Conservation (phyloP, 2,329 filamentous ascomycete species). For the Colletotrichum kahawae region DNA sequence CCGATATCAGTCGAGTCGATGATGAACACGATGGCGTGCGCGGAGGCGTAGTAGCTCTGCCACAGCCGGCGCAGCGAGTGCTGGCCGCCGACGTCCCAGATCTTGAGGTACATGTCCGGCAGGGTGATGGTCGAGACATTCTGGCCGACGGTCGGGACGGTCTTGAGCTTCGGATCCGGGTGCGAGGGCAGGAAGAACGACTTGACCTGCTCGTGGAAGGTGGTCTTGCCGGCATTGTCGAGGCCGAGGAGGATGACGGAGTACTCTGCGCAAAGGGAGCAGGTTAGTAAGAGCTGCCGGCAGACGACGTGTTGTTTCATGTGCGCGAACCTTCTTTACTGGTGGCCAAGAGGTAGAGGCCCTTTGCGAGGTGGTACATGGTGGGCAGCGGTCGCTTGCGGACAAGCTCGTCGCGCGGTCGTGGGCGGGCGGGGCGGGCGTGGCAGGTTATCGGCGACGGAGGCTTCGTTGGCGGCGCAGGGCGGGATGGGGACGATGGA, state of each 20-base stretch:
- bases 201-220: slow-evolving; percentile 96
- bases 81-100: slow-evolving; percentile 98
- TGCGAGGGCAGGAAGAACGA: slow-evolving; percentile 74
- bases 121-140: slow-evolving; percentile 93
- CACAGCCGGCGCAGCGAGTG: slow-evolving; percentile 87
- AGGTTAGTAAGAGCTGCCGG: slow-evolving; percentile 3
- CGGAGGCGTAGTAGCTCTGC: slow-evolving; percentile 94
- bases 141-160: slow-evolving; percentile 95
- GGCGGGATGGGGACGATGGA: slow-evolving; percentile 12
- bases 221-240: slow-evolving; percentile 98
- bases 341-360: slow-evolving; percentile 91
- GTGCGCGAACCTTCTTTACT: slow-evolving; percentile 83
- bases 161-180: slow-evolving; percentile 74
- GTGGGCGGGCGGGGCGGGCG: neutral
- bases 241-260: slow-evolving; percentile 95
- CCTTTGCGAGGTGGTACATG: slow-evolving; percentile 97
- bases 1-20: slow-evolving; percentile 95
- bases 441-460: neutral
- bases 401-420: slow-evolving; percentile 3
- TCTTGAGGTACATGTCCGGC: slow-evolving; percentile 95
- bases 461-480: slow-evolving; percentile 1
- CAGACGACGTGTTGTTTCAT: neutral
- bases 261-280: slow-evolving; percentile 69
- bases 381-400: neutral
- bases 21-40: slow-evolving; percentile 97